Base-by-base conservation (phyloP, 768 basidiomycete species). In the Lactarius tabidus region DNA sequence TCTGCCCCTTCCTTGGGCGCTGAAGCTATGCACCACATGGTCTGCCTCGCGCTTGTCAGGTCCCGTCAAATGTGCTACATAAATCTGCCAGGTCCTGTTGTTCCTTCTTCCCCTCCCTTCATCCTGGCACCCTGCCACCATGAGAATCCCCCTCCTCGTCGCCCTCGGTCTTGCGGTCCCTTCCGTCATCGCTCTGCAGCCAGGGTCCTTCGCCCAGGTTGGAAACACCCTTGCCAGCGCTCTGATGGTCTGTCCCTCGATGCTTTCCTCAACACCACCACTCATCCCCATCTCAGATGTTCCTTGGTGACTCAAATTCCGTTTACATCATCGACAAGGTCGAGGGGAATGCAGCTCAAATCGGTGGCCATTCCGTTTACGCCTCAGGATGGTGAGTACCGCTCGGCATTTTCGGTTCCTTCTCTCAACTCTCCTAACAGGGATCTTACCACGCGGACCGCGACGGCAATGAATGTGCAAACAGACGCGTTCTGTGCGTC, bases 261-360 rank as follows among this genome's bases (percentile, higher is more conserved):
- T 10, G 20, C 38, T 41, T 39, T 6, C 45, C 56, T 57, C 1
- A 6, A 18, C 6, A 15, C 23, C 5, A 14, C 33, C 56, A 4
- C 56, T 35, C 35, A 38, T 33, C 29, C 33, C 28, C 23, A 2
- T 57, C 23, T 60, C 71, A 89, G 89, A 85, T 89, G 84, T 91
- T 94, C 74, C 77, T 93, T 59, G 92, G 90, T 36, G 89, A 87
- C 67, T 78, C 83, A 18, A 78, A 91, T 70, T 91, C 86, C 73
- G 88, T 95, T 31, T 95, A 94, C 76, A 89, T 95, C 36, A 77
- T 95, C 28, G 93, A 96, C 79, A 96, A 96, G 79, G 85, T 87
- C 2, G 91, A 93, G 72, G 84, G 84, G 41, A 93, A 94, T 72
- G 80, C 80, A 1, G 82, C 83, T 4, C 75, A 80, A 69, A 80